Conservation (phyloP, 108 stramenopile species). For the Cyclotella distinguenda region DNA sequence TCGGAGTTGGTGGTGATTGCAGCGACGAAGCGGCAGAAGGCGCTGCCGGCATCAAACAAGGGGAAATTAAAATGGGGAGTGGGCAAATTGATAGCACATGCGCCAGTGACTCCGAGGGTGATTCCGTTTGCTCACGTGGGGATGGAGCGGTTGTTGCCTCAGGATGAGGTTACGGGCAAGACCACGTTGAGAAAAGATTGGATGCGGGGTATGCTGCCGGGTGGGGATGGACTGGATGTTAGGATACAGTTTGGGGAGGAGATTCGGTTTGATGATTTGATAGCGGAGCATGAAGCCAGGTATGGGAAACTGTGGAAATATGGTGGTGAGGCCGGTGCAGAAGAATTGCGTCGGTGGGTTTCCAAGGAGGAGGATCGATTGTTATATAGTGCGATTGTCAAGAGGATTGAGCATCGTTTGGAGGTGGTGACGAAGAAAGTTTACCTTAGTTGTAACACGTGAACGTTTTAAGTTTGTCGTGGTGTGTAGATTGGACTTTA, state of each 20-base stretch:
- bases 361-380: slow-evolving; percentile 33
- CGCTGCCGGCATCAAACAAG: slow-evolving; percentile 22
- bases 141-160: slow-evolving; percentile 64
- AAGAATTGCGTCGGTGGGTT: slow-evolving; percentile 21
- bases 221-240: slow-evolving; percentile 20
- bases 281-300: slow-evolving; percentile 47
- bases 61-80: slow-evolving; percentile 78
- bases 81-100: slow-evolving; percentile 77
- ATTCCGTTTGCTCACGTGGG: slow-evolving; percentile 71
- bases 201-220: slow-evolving; percentile 4
- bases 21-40: slow-evolving; percentile 22
- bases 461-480: too few species aligned
- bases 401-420: slow-evolving; percentile 42
- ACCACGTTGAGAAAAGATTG: slow-evolving; percentile 27
- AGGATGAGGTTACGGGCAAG: slow-evolving; percentile 45
- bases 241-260: slow-evolving; percentile 44
- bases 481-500: too few species aligned
- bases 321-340: slow-evolving; percentile 8
- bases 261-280: slow-evolving; percentile 53
- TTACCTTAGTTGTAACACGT: background rate
- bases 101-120: slow-evolving; percentile 53
- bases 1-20: slow-evolving; percentile 15
- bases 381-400: slow-evolving; percentile 48
- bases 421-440: slow-evolving; percentile 40
- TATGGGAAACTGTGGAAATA: slow-evolving; percentile 57